phyloP scores from a whole-genome alignment of 1,284 basidiomycete genomes.

The Trichosporon coremiiforme region DNA sequence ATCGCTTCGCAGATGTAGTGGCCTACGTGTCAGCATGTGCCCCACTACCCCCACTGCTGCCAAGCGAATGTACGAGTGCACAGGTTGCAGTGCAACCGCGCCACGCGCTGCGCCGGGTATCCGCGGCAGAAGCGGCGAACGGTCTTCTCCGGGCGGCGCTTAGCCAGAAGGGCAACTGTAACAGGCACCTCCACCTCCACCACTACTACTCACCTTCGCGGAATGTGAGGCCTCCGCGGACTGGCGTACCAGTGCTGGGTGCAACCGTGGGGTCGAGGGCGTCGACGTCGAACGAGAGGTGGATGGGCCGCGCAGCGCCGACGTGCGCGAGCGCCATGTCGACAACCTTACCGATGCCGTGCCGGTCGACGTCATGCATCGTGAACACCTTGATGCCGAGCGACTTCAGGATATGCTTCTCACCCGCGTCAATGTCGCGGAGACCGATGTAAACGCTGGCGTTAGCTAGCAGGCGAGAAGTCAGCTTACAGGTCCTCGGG shows the following conservation, averaged over 20 bases:
- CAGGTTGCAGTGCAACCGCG: too few species aligned
- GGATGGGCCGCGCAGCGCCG: constrained; percentile 86
- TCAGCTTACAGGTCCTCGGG: constrained; percentile 61
- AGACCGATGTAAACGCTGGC: constrained; percentile 78
- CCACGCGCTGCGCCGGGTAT: not conserved
- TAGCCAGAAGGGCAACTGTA: not conserved
- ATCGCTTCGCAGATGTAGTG: constrained; percentile 89
- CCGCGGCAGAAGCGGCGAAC: not conserved
- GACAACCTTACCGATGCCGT: constrained; percentile 92
- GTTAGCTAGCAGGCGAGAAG: not conserved
- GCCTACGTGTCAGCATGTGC: constrained; percentile 27
- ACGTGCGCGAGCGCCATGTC: constrained; percentile 95
- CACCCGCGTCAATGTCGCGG: constrained; percentile 87
- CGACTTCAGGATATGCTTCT: constrained; percentile 84
- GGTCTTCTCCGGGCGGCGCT: constrained; percentile 16
- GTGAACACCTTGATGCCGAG: constrained; percentile 90
- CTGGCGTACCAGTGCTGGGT: constrained; percentile 67
- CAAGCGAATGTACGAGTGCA: not conserved
- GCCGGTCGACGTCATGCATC: constrained; percentile 98
- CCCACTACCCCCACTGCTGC: not conserved
- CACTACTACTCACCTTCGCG: constrained; percentile 85
- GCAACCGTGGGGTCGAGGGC: constrained; percentile 91
- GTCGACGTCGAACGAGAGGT: constrained; percentile 96
- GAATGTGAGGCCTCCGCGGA: constrained; percentile 94
- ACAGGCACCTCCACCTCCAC: not conserved